Percentiles rank a stretch among this genome's conserved stretches.
Conservation (phyloP, 2,329 filamentous ascomycete genomes). For the Aureobasidium sp. region DNA sequence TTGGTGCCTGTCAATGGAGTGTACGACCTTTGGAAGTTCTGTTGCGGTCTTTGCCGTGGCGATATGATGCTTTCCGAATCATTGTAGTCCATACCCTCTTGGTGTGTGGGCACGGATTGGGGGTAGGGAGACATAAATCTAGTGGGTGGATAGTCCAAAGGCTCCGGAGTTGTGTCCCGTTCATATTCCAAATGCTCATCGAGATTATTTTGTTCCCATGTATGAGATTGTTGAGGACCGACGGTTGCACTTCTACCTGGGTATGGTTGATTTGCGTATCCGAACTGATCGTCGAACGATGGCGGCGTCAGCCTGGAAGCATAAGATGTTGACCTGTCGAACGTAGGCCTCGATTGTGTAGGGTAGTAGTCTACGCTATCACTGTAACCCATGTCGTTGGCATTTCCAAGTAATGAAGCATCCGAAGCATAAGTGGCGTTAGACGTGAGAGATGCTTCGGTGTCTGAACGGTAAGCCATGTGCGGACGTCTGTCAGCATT, state of each 20-base stretch:
- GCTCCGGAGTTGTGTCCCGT: not conserved
- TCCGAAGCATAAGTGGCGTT: conserved; percentile 54
- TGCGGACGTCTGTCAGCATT: conserved; percentile 23
- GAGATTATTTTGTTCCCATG: not conserved
- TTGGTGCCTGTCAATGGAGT: conserved; percentile 12
- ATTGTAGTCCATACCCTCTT: not conserved
- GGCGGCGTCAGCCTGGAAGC: not conserved
- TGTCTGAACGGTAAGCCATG: conserved; percentile 34
- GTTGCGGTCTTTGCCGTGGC: not conserved
- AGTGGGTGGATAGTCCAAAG: not conserved
- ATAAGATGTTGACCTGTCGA: conserved; percentile 13
- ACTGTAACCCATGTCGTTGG: conserved; percentile 49
- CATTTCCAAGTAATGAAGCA: conserved; percentile 52
- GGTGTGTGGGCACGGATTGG: not conserved
- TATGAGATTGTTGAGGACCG: not conserved
- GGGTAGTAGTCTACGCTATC: not conserved
- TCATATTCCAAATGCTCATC: not conserved
- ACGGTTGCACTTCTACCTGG: conserved; percentile 7
- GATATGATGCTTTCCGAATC: not conserved
- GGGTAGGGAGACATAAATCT: not conserved
- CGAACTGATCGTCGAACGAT: not conserved
- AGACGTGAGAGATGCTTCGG: conserved; percentile 46
- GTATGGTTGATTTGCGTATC: not conserved
- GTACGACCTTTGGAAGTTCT: conserved; percentile 12
- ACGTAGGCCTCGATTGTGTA: not conserved